These are phyloP conservation scores for Citrus unshiu DNA, from an alignment of 345 rosid genomes.

Conservation along the genomic window DNA sequence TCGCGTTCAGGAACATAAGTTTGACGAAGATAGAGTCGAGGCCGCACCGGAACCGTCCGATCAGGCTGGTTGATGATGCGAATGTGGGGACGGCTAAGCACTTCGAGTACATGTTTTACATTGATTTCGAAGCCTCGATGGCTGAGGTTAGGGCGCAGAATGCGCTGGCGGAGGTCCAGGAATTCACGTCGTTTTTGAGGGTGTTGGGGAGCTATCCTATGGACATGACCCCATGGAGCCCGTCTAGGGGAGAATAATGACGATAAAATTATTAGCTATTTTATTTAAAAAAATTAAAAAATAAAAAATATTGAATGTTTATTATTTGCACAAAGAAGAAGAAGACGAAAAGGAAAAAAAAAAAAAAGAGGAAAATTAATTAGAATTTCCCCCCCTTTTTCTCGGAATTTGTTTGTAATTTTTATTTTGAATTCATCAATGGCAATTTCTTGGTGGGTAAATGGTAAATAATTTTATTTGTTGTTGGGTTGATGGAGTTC, in stretches of 20 bases:
- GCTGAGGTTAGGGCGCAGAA: conserved; percentile 92
- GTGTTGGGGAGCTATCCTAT: conserved; percentile 97
- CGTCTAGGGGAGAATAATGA: conserved; percentile 39
- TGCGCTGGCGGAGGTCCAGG: conserved; percentile 98
- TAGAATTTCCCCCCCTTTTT: conserved; percentile 11
- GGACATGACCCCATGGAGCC: conserved; percentile 98
- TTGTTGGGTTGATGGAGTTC: not conserved
- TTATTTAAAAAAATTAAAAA: not conserved
- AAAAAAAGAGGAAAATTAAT: not conserved
- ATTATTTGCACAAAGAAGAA: conserved; percentile 24
- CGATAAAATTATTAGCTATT: too few relatives aligned
- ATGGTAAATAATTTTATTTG: conserved; percentile 12
- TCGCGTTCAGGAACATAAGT: conserved; percentile 86
- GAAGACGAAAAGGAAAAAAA: too few relatives aligned
- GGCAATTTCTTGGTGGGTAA: conserved; percentile 5
- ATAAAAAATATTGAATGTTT: not conserved
- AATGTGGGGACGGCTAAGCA: conserved; percentile 78
- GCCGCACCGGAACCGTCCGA: conserved; percentile 82
- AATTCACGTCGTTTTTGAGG: conserved; percentile 93
- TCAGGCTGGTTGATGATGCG: conserved; percentile 73
- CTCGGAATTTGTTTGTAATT: not conserved
- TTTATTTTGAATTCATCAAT: conserved; percentile 10
- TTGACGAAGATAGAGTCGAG: conserved; percentile 92
- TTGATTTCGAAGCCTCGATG: conserved; percentile 96
- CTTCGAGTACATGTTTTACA: conserved; percentile 88